Percentiles rank a stretch among this genome's conserved stretches.
These are phyloP conservation scores for Phytophthora lateralis DNA, from an alignment of 352 stramenopile species.

Conservation along the genomic window DNA sequence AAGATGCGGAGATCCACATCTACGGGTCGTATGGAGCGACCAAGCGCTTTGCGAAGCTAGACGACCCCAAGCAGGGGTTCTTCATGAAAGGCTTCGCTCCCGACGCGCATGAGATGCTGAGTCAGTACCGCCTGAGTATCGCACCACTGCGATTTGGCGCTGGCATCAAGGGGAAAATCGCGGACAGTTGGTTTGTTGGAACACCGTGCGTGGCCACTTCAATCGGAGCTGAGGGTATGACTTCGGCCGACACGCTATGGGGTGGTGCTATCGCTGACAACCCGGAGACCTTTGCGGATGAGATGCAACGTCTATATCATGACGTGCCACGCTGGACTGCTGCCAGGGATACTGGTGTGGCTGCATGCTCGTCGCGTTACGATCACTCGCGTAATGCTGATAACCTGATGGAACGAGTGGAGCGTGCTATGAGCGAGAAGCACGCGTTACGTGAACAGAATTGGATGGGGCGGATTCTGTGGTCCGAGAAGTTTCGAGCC, in stretches of 20 bases:
- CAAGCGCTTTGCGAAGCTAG: constrained; percentile 53
- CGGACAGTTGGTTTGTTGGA: constrained; percentile 91
- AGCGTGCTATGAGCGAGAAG: constrained; percentile 42
- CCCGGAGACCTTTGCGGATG: constrained; percentile 43
- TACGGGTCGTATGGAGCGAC: constrained; percentile 83
- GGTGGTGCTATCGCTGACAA: constrained; percentile 60
- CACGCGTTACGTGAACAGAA: constrained; percentile 39
- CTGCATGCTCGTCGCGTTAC: constrained; percentile 50
- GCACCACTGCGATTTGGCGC: constrained; percentile 93
- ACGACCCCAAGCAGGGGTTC: constrained; percentile 56
- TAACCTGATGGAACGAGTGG: constrained; percentile 58
- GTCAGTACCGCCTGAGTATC: constrained; percentile 76
- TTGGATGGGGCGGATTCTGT: constrained; percentile 83
- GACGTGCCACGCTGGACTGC: constrained; percentile 44
- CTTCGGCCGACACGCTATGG: constrained; percentile 35
- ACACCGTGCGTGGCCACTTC: constrained; percentile 91
- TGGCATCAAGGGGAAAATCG: constrained; percentile 96
- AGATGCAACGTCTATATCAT: constrained; percentile 55
- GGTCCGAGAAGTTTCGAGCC: constrained; percentile 81
- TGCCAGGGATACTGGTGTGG: constrained; percentile 37
- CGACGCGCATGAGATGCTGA: constrained; percentile 74
- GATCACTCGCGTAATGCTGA: constrained; percentile 50
- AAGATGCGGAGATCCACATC: constrained; percentile 71
- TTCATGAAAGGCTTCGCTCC: constrained; percentile 83
- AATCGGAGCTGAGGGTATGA: constrained; percentile 91